Percentiles rank a stretch among this genome's conserved stretches.
Evolutionary conservation across 2,329 filamentous ascomycete species (phyloP).

Genomic region (Blastomyces gilchristii): DNA sequence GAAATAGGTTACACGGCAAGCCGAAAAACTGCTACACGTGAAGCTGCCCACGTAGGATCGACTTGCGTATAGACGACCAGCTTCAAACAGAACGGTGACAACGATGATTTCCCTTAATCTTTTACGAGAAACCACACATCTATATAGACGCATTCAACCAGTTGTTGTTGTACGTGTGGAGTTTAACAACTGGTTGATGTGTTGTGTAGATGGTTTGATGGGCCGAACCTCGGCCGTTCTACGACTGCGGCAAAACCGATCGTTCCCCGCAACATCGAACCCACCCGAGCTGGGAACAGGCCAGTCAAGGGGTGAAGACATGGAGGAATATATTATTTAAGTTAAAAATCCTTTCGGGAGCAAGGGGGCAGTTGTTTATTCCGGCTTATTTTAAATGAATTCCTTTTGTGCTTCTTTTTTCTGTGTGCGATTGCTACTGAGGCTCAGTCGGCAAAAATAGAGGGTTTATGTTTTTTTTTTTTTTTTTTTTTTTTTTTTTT

Average conservation of each 20-base stretch:
- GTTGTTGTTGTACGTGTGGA: neutral
- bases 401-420: neutral
- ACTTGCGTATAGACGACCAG: neutral
- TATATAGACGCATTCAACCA: neutral
- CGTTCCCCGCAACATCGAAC: constrained; percentile 1
- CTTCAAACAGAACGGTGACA: neutral
- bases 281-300: neutral
- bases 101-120: no score
- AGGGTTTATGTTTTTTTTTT: neutral
- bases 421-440: neutral
- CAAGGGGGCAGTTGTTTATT: neutral
- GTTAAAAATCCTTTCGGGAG: neutral
- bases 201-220: no score
- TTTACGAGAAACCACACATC: neutral
- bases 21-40: no score
- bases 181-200: no score
- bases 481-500: neutral
- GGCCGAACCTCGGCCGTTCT: constrained; percentile 5
- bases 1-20: neutral
- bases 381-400: neutral
- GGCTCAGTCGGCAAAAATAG: neutral
- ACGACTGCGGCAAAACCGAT: neutral
- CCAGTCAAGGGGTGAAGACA: neutral
- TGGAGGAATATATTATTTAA: neutral
- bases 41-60: neutral